A percentile compares a stretch with the other conserved stretches of the same genome.
Evolutionary conservation across 2,329 filamentous ascomycete genomes (phyloP).

Genomic region (Colletotrichum chrysophilum): DNA sequence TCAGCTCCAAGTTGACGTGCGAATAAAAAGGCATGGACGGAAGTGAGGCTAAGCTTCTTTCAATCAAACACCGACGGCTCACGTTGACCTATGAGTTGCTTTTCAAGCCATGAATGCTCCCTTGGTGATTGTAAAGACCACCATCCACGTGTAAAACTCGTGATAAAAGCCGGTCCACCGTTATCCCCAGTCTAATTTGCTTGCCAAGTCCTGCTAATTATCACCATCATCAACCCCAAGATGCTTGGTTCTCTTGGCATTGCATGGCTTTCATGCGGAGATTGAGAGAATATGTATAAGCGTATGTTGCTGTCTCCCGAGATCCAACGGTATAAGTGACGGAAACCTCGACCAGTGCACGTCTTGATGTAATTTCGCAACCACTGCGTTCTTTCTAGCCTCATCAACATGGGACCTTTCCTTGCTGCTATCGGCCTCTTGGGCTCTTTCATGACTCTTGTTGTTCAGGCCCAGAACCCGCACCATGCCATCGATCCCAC

Average conservation of each 20-base stretch:
- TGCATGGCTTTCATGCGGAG: not conserved
- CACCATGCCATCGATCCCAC: not conserved
- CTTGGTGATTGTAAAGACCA: not conserved
- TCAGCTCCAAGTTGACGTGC: not conserved
- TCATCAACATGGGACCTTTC: not conserved
- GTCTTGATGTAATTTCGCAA: not conserved
- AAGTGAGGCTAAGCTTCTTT: not conserved
- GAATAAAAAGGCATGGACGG: too few species aligned
- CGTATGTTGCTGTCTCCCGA: accelerated
- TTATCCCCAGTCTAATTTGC: not conserved
- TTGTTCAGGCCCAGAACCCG: not conserved
- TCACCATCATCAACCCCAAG: accelerated
- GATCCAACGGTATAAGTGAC: not conserved
- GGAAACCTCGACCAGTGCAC: accelerated
- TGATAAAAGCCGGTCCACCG: not conserved
- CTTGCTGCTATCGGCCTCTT: not conserved
- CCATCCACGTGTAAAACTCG: not conserved
- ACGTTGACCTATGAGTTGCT: not conserved
- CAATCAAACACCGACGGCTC: not conserved
- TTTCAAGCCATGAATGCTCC: not conserved
- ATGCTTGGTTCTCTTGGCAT: not conserved
- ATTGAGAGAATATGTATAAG: not conserved
- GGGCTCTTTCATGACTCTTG: not conserved
- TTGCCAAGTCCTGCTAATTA: not conserved
- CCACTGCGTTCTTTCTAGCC: not conserved